Percentiles rank a stretch among this genome's conserved stretches.
Conservation (phyloP, 805 yeast species). For the Aciculoconidium aculeatum region DNA sequence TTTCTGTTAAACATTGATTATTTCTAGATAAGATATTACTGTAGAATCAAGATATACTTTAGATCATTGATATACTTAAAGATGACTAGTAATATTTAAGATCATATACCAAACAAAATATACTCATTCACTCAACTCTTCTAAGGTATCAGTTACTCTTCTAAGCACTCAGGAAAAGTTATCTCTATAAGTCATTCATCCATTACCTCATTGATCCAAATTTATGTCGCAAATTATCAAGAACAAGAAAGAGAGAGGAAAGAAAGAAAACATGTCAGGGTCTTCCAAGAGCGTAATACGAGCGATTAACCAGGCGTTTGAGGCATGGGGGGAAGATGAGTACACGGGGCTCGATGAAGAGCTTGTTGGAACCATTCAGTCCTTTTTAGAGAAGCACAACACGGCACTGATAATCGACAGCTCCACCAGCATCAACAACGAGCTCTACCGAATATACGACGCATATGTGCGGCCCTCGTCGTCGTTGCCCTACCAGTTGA, state of each 20-base stretch:
- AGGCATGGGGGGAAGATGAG: conserved; percentile 14
- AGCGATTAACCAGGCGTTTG: conserved; percentile 21
- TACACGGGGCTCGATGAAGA: conserved; percentile 1
- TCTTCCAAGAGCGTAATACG: conserved; percentile 22
- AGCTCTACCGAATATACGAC: conserved; percentile 30
- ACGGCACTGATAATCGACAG: conserved; percentile 23
- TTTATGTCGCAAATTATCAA: neutral
- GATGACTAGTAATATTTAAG: no score
- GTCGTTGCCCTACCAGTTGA: conserved; percentile 26
- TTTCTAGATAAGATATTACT: no score
- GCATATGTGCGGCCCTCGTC: conserved; percentile 22
- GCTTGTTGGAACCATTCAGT: conserved; percentile 2
- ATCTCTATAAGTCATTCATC: conserved; percentile 2
- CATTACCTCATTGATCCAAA: neutral
- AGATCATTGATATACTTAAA: no score
- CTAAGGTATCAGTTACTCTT: no score
- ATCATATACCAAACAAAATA: no score
- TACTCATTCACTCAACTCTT: no score
- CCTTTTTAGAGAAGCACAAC: conserved; percentile 24
- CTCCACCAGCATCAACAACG: conserved; percentile 28
- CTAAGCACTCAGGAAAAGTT: no score
- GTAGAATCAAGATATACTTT: no score
- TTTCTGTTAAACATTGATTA: no score
- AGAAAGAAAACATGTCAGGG: conserved; percentile 13
- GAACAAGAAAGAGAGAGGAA: neutral